Evolutionary conservation across 345 rosid species (phyloP), one percentile per base, ranked within the genome.

Genomic region (Diplotaxis tenuifolia): DNA sequence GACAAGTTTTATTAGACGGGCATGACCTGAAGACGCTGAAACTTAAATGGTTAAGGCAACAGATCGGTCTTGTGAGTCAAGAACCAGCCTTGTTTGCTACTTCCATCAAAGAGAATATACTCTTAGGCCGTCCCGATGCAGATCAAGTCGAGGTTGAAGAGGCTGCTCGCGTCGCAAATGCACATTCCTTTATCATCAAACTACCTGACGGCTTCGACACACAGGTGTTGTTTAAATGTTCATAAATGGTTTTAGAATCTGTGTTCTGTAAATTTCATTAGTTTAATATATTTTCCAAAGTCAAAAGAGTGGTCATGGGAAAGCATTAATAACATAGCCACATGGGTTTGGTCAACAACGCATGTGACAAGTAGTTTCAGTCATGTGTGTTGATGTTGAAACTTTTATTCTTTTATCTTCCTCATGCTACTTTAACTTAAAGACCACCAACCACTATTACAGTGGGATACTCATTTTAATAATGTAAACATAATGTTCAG

Each of bases 301-400:
- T 47, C 54, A 47, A 47, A 47, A 47, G 21, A 47, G 54, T 47
- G 54, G 54, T 47, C 54, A 16, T 47, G 54, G 20, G 4, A 16
- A 47, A 47, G 54, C 54, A 47, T 47, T 47, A 15, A 47, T 47
- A 47, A 47, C 54, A 47, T 20, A 47, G 54, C 10, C 20, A 47
- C 54, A 47, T 47, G 54, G 54, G 54, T 47, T 47, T 47, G 54
- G 54, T 15, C 54, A 47, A 47, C 54, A 47, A 47, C 54, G 50
- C 54, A 47, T 47, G 54, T 47, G 54, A 47, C 54, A 47, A 47
- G 54, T 47, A 47, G 11, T 47, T 47, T 16, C 54, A 47, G 54
- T 47, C 54, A 47, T 47, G 54, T 47, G 54, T 47, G 54, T 47
- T 47, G 54, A 16, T 7, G 52, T 45, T 6, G 52, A 40, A 14